Evolutionary conservation across 768 basidiomycete genomes (phyloP).

Genomic region (Termitomyces sp.): DNA sequence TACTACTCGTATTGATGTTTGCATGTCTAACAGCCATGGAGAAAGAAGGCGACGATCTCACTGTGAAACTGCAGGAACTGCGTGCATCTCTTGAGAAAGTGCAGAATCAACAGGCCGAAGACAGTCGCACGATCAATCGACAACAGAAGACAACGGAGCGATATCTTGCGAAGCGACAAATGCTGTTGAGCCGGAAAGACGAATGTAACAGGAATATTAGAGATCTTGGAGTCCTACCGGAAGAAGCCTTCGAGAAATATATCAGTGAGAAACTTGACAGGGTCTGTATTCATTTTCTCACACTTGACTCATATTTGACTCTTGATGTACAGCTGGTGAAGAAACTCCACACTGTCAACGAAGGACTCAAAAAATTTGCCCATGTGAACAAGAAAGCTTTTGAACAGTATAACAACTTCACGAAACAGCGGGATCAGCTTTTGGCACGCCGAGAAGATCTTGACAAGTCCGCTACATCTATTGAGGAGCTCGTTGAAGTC

Average conservation of each 20-base stretch:
- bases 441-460: conserved; percentile 85
- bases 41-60: conserved; percentile 64
- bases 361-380: conserved; percentile 91
- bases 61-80: conserved; percentile 62
- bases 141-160: conserved; percentile 96
- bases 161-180: conserved; percentile 88
- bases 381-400: conserved; percentile 99
- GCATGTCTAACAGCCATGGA: conserved; percentile 51
- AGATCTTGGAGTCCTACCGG: conserved; percentile 93
- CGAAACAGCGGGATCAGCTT: conserved; percentile 93
- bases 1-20: not conserved
- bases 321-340: conserved; percentile 71
- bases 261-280: conserved; percentile 83
- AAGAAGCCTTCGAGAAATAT: conserved; percentile 97
- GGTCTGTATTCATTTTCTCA: conserved; percentile 40
- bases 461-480: conserved; percentile 84
- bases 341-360: conserved; percentile 89
- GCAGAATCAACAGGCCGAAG: conserved; percentile 83
- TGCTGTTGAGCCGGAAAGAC: conserved; percentile 80
- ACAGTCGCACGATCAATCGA: conserved; percentile 79
- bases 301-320: not conserved
- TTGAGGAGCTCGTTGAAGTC: conserved; percentile 89
- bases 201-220: conserved; percentile 95
- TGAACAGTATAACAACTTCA: conserved; percentile 97
- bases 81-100: conserved; percentile 64